Base-by-base conservation (phyloP, 192 early-diverging fungal genomes). In the Chytriomyces sp. region DNA sequence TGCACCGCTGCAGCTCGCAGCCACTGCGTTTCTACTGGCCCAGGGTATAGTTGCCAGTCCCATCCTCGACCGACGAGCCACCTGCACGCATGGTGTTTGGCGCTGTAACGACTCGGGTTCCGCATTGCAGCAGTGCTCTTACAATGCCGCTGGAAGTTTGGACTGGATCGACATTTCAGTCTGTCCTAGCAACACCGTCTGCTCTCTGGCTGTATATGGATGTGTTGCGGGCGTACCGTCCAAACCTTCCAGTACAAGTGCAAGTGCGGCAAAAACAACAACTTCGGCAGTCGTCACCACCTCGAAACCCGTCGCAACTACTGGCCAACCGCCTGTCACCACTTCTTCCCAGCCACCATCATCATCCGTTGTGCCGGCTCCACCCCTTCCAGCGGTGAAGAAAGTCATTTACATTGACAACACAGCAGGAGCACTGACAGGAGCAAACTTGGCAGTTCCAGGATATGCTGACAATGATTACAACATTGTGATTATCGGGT, bases 401-500 rank as follows among this genome's bases (percentile, higher is more conserved):
- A 72, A 77, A 28, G 79, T 81, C 9, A 70, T 71, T 8, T 82
- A 82, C 65, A 80, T 81, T 64, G 79, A 82, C 48, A 77, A 81
- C 66, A 77, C 79, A 9, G 70, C 61, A 35, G 66, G 63, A 28
- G 69, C 64, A 18, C 64, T 71, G 45, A 57, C 78, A 48, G 69
- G 50, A 45, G 69, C 70, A 11, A 57, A 72, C 2, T 72, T 80
- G 45, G 78, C 60, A 28, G 81, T 82, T 45, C 81, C 81, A 61
- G 81, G 81, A 6, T 77, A 60, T 24, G 65, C 79, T 28, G 49
- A 48, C 46, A 82, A 80, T 45, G 78, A 75, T 44, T 82, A 82
- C 79, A 82, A 82, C 60, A 80, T 82, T 60, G 68, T 82, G 67
- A 81, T 70, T 45, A 69, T 82, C 48, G 73, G 65, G 48, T 82